A percentile compares a stretch with the other conserved stretches of the same genome.
Evolutionary conservation across 129 eudicot species (phyloP).

Genomic region (Kitagawia praeruptora): DNA sequence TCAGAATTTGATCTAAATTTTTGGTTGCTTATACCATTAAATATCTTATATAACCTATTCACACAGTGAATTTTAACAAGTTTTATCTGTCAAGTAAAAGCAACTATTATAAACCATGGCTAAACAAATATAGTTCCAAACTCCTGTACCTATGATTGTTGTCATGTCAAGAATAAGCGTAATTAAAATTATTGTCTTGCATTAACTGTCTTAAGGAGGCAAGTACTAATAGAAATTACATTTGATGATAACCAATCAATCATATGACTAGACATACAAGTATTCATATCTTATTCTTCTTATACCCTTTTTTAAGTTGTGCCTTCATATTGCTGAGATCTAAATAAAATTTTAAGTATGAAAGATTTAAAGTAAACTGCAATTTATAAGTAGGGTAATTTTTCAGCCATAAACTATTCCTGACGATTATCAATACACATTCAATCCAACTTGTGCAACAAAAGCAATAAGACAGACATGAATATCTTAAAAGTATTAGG

Average conservation of each 20-base stretch:
- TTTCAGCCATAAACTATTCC: not conserved
- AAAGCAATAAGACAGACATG: not conserved
- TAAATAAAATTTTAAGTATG: not conserved
- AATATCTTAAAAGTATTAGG: not conserved
- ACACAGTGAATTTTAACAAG: too few species aligned
- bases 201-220: not conserved
- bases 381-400: not conserved
- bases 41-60: too few species aligned
- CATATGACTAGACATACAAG: not conserved
- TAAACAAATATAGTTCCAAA: not conserved
- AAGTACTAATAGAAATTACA: not conserved
- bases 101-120: not conserved
- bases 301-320: not conserved
- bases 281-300: not conserved
- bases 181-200: not conserved
- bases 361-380: not conserved
- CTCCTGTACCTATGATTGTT: not conserved
- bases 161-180: not conserved
- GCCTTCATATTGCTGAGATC: not conserved
- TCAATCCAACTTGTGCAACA: not conserved
- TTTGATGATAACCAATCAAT: not conserved
- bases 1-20: too few species aligned
- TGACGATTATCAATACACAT: not conserved
- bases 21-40: too few species aligned
- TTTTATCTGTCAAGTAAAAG: too few species aligned